Evolutionary conservation across 768 basidiomycete species (phyloP).

Genomic region (Leccinum barrowsii): DNA sequence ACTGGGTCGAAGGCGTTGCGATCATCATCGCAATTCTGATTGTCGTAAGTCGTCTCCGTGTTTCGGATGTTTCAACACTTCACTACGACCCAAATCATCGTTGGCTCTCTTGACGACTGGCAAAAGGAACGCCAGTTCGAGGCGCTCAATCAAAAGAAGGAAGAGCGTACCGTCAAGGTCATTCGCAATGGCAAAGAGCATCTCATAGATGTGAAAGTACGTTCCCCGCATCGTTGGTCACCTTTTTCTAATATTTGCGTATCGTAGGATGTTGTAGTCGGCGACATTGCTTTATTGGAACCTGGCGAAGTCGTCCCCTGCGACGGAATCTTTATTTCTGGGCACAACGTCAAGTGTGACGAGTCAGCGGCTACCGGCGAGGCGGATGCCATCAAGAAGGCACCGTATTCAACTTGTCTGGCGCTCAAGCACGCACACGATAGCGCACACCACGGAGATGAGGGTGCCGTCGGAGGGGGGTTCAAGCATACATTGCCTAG

Average conservation of each 20-base stretch:
- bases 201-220: constrained; percentile 77
- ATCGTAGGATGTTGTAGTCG: constrained; percentile 83
- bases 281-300: constrained; percentile 88
- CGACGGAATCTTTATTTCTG: constrained; percentile 90
- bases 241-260: constrained; percentile 14
- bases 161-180: constrained; percentile 86
- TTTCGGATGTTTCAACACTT: background rate
- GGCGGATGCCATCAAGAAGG: constrained; percentile 91
- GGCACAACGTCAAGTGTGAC: constrained; percentile 93
- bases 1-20: constrained; percentile 95
- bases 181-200: constrained; percentile 69
- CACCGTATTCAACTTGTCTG: constrained; percentile 71
- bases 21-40: constrained; percentile 75
- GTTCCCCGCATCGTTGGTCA: background rate
- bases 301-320: constrained; percentile 96
- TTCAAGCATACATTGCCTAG: constrained; percentile 5
- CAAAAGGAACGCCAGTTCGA: constrained; percentile 98
- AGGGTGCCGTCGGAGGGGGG: constrained; percentile 26
- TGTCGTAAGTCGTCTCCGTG: constrained; percentile 47
- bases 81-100: constrained; percentile 57
- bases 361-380: constrained; percentile 97
- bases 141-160: constrained; percentile 88
- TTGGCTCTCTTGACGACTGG: constrained; percentile 96
- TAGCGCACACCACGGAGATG: constrained; percentile 38
- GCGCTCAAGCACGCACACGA: constrained; percentile 56